Percentiles rank a stretch among this genome's conserved stretches.
Conservation (phyloP, 345 rosid species). For the Sonneratia caseolaris region DNA sequence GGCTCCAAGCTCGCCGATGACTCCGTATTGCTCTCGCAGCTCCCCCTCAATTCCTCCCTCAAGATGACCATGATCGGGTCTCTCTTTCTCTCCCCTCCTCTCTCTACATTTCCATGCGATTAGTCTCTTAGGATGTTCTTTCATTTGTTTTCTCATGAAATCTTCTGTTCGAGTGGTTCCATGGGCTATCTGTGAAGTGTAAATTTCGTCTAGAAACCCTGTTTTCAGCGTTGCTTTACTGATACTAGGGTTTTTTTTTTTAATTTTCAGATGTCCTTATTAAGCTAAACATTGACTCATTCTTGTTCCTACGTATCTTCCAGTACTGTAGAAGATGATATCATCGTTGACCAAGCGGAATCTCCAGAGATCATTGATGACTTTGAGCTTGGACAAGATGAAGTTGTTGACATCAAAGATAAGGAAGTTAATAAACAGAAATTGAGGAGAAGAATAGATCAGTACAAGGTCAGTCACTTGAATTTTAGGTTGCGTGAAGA, state of each 20-base stretch:
- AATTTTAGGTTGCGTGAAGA: background rate
- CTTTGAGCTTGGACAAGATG: conserved; percentile 84
- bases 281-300: background rate
- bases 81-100: background rate
- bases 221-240: background rate
- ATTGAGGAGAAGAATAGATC: conserved; percentile 57
- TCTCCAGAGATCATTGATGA: conserved; percentile 81
- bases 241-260: background rate
- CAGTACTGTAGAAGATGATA: conserved; percentile 85
- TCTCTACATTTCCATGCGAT: background rate
- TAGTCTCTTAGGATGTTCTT: background rate
- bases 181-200: background rate
- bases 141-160: background rate
- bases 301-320: conserved; percentile 6
- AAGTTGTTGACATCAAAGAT: conserved; percentile 75
- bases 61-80: conserved; percentile 99
- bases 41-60: conserved; percentile 73
- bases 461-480: conserved; percentile 47
- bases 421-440: conserved; percentile 80
- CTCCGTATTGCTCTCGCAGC: conserved; percentile 51
- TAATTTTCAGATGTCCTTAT: background rate
- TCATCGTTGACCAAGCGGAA: conserved; percentile 68
- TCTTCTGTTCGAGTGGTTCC: background rate
- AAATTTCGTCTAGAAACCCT: background rate
- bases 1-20: conserved; percentile 82